phyloP scores from a whole-genome alignment of 768 basidiomycete genomes.

The Trametes cubensis region DNA sequence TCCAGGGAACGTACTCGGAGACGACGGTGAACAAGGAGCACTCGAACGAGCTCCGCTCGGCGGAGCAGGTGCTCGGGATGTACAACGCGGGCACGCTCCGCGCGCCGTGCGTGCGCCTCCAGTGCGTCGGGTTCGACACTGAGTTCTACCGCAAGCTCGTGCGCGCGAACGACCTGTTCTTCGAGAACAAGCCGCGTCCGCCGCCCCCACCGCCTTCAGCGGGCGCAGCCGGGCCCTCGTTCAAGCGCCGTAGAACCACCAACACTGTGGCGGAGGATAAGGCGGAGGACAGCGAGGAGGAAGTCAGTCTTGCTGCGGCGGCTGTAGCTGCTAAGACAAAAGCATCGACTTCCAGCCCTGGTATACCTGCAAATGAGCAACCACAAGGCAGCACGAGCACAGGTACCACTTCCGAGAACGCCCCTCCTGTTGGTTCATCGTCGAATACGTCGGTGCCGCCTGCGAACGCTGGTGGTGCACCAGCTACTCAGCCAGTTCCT shows the following conservation, averaged over 20 bases:
- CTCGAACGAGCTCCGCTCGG: slow-evolving; percentile 37
- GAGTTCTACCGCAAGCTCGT: slow-evolving; percentile 35
- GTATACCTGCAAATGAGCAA: not conserved
- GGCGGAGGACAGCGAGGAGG: slow-evolving; percentile 3
- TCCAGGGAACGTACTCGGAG: slow-evolving; percentile 37
- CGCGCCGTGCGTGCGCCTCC: slow-evolving; percentile 53
- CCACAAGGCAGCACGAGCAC: not conserved
- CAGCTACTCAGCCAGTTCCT: not conserved
- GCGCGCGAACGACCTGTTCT: slow-evolving; percentile 20
- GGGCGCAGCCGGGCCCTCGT: not conserved
- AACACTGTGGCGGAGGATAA: not conserved
- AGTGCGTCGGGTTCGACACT: slow-evolving; percentile 49
- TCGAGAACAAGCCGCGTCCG: slow-evolving; percentile 12
- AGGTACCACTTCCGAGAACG: no score
- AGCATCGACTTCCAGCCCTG: not conserved
- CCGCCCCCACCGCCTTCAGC: not conserved
- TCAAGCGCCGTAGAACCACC: slow-evolving; percentile 12
- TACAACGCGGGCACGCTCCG: slow-evolving; percentile 47
- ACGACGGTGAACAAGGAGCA: slow-evolving; percentile 42
- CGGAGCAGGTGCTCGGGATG: slow-evolving; percentile 41
- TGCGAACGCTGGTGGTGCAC: not conserved
- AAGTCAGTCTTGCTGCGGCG: slow-evolving; percentile 3
- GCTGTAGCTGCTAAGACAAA: not conserved
- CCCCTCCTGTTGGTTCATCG: no score
- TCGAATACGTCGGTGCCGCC: no score